These are phyloP conservation scores for Craterostigma plantagineum DNA, from an alignment of 257 asterid species.

Conservation along the genomic window DNA sequence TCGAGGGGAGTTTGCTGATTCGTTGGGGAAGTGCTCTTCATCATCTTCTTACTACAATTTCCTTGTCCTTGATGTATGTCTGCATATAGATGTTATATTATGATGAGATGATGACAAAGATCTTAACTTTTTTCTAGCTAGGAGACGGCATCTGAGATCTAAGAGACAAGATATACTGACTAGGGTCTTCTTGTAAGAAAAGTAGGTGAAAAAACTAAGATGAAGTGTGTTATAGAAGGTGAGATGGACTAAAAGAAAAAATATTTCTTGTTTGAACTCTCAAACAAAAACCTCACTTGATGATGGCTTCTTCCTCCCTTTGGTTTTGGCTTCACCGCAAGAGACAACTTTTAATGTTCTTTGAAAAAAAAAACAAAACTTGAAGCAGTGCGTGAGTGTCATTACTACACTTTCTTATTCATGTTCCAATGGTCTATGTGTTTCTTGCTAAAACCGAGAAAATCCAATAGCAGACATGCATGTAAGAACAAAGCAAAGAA, in stretches of 20 bases:
- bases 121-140: constrained; percentile 17
- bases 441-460: constrained; percentile 39
- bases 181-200: constrained; percentile 20
- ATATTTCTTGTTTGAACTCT: constrained; percentile 28
- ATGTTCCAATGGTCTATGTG: constrained; percentile 10
- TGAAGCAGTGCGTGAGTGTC: constrained; percentile 7
- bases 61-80: constrained; percentile 3
- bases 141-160: constrained; percentile 25
- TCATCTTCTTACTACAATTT: constrained; percentile 1
- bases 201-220: constrained; percentile 40
- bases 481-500: constrained; percentile 31
- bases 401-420: constrained; percentile 14
- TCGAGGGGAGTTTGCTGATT: constrained; percentile 23
- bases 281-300: constrained; percentile 11
- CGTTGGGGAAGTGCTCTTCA: constrained; percentile 17
- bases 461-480: constrained; percentile 46
- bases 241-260: constrained; percentile 10
- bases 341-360: constrained; percentile 35
- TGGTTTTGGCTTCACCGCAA: constrained; percentile 61
- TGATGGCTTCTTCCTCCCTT: constrained; percentile 25
- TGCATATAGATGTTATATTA: constrained; percentile 1
- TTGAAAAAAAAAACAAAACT: constrained; percentile 9
- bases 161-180: constrained; percentile 21
- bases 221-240: constrained; percentile 17
- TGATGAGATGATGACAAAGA: constrained; percentile 19